Base-by-base conservation (phyloP, 805 yeast genomes). In the Candida maris region DNA sequence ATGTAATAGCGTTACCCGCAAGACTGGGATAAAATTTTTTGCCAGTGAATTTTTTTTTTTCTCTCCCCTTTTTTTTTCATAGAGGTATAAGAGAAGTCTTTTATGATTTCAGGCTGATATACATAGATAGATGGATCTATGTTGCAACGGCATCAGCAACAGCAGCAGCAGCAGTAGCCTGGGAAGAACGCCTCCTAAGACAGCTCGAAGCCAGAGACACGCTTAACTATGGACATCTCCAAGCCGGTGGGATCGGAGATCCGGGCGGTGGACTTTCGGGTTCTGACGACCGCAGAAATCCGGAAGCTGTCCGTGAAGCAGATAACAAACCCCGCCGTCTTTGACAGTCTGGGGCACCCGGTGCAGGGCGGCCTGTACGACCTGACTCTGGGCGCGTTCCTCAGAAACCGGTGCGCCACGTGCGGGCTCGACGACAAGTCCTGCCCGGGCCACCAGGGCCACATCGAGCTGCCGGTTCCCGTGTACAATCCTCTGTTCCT, bases 401-500 rank as follows among this genome's bases (percentile, higher is more conserved):
- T 87, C 44, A 75, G 81, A 55, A 86, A 91, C 59, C 71, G 85
- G 40, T 88, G 99, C 75, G 74, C 93, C 16, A 91, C 97, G 1
- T 93, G 99, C 75, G 96, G 97, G 14, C 70, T 91, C 44, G 96
- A 89, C 59, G 97, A 91, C 50, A 79, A 83, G 56, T 81, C 77
- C 51, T 93, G 99, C 68, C 97, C 97, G 4, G 99, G 99, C 31
- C 99, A 93, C 62, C 87, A 88, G 62, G 99, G 99, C 43, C 98
- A 93, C 62, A 88, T 93, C 46, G 97, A 91, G 60, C 73, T 93
- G 46, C 99, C 99, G 5, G 81, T 88, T 27, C 95, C 97, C 4
- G 94, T 86, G 29, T 93, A 87, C 70, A 91, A 87, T 59, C 97
- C 99, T 14, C 65, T 93, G 50, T 93, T 94, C 56, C 93, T 94